Evolutionary conservation across 148 eudicot genomes (phyloP).

Genomic region (Rhododendron williamsianum): DNA sequence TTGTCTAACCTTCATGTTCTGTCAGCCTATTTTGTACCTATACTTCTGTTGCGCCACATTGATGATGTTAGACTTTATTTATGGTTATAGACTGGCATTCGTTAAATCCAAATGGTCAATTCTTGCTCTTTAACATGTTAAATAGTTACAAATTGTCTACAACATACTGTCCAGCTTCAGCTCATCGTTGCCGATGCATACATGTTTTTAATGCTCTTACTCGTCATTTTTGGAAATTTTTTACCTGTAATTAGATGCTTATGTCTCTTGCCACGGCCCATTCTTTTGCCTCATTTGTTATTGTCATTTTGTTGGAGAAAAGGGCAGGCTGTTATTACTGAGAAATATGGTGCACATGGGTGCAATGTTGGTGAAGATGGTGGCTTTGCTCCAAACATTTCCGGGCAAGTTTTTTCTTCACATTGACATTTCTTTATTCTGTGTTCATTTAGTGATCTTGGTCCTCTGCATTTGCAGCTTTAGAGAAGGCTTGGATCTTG

Average conservation of each 20-base stretch:
- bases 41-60: neutral
- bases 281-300: conserved; percentile 11
- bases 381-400: conserved; percentile 87
- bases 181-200: neutral
- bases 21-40: too few species aligned
- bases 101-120: neutral
- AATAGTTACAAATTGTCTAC: conserved; percentile 11
- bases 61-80: neutral
- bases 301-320: conserved; percentile 24
- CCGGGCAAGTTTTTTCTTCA: conserved; percentile 54
- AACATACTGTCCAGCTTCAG: neutral
- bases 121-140: neutral
- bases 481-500: conserved; percentile 84
- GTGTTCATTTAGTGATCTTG: conserved; percentile 12
- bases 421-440: conserved; percentile 7
- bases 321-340: conserved; percentile 84
- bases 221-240: neutral
- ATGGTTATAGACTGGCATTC: neutral
- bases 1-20: neutral
- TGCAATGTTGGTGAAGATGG: conserved; percentile 93
- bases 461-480: conserved; percentile 52
- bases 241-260: neutral
- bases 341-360: conserved; percentile 72
- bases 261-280: neutral
- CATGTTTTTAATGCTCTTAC: neutral